Evolutionary conservation across 2,329 filamentous ascomycete species (phyloP).

Genomic region (Ceratocystis albifundus): DNA sequence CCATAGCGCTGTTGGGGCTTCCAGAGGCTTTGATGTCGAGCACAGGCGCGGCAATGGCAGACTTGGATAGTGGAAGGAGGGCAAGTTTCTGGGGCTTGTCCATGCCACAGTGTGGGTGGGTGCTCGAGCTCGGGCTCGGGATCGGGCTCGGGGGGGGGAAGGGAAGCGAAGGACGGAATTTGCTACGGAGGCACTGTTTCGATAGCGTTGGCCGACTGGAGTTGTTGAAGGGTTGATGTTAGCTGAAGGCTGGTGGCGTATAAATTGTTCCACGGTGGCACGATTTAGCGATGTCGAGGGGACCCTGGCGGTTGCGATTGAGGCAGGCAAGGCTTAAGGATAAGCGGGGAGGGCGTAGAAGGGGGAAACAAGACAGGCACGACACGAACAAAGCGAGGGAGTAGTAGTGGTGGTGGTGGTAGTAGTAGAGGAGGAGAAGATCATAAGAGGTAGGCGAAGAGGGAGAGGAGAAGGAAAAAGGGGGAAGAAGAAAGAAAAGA

Average conservation of each 20-base stretch:
- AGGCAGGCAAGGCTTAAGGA: no score
- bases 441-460: no score
- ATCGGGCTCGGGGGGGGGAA: background rate
- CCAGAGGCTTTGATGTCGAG: slow-evolving; percentile 35
- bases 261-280: background rate
- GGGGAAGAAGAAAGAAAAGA: background rate
- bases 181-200: no score
- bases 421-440: no score
- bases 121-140: background rate
- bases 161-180: background rate
- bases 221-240: slow-evolving; percentile 5
- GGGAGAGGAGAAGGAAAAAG: slow-evolving; percentile 18
- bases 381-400: no score
- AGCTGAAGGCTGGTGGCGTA: background rate
- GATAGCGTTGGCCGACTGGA: background rate
- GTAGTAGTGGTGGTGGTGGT: no score
- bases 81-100: slow-evolving; percentile 27
- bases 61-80: slow-evolving; percentile 47
- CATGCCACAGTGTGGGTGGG: background rate
- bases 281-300: background rate
- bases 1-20: slow-evolving; percentile 33
- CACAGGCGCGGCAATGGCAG: slow-evolving; percentile 42
- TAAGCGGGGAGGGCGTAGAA: no score
- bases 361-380: no score
- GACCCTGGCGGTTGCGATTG: no score